Percentiles rank a stretch among this genome's conserved stretches.
Evolutionary conservation across 208 protist genomes (phyloP).

Genomic region (Leishmania gerbilli): DNA sequence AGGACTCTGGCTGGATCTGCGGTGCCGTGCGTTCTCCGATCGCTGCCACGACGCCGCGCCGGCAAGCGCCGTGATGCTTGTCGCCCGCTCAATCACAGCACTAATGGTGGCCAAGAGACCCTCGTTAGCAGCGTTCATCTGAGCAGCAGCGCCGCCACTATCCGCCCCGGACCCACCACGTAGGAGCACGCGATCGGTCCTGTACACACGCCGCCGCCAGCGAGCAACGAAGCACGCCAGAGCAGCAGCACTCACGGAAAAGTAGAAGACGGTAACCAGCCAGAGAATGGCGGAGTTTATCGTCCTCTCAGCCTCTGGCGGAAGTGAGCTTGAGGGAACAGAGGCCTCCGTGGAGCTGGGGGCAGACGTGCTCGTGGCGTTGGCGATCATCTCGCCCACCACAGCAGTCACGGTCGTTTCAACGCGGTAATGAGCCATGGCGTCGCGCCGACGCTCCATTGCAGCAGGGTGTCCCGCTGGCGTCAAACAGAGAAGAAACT

Average conservation of each 20-base stretch:
- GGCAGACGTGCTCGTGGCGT: slow-evolving; percentile 2
- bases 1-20: background rate
- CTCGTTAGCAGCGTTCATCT: background rate
- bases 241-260: slow-evolving; percentile 10
- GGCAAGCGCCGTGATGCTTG: slow-evolving; percentile 15
- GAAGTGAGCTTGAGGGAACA: background rate
- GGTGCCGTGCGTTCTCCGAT: slow-evolving; percentile 4
- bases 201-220: slow-evolving; percentile 20
- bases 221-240: slow-evolving; percentile 21
- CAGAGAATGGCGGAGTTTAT: slow-evolving; percentile 21
- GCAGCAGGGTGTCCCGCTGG: background rate
- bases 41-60: slow-evolving; percentile 18
- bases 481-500: background rate
- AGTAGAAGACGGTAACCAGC: slow-evolving; percentile 23
- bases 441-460: background rate
- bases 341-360: background rate
- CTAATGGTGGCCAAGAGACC: slow-evolving; percentile 23
- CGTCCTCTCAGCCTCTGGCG: slow-evolving; percentile 3
- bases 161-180: slow-evolving; percentile 3
- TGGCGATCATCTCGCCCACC: background rate
- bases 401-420: background rate
- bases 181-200: slow-evolving; percentile 4
- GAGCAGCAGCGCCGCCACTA: background rate
- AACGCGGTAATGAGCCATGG: background rate
- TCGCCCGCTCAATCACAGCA: slow-evolving; percentile 29